Evolutionary conservation across 306 rosid species (phyloP), one percentile per base, ranked within the genome.

Genomic region (Prunus mira): DNA sequence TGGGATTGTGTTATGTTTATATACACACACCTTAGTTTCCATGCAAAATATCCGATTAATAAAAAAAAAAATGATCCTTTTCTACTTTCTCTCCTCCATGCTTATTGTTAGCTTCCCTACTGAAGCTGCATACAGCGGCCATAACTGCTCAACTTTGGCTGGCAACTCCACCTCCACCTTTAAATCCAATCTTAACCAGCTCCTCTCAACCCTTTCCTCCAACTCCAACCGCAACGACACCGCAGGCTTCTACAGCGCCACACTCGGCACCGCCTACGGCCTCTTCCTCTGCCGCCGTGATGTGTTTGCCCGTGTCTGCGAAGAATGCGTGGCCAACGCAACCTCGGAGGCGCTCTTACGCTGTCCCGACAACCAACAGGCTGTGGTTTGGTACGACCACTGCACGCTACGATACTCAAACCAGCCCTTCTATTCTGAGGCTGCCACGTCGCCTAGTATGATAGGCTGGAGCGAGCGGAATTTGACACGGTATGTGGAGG

Each of bases 371-470:
- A 67, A 72, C 25, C 84, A 88, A 24, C 86, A 82, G 18, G 76
- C 81, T 0, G 72, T 88, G 2, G 72, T 83, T 43, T 91, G 88
- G 90, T 88, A 85, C 61, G 89, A 87, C 3, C 46, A 58, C 3
- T 88, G 96, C 43, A 20, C 64, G 72, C n/a, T 88, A 0, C 87
- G 91, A 2, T 91, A 87, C 77, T 65, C 90, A 28, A 84, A 82
- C 75, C 3, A 7, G 3, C 49, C 82, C 45, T 24, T 86, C 68
- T 74, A 73, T 77, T 71, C 76, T 58, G 72, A 5, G 79, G 84
- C 0, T 0, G 74, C 3, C 0, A 0, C 38, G 63, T 18, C 1
- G 1, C 72, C 54, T 2, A 12, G 5, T 10, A 12, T 55, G 3
- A 5, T 2, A 2, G 0, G 0, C 2, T 55, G 60, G 60, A 55